Base-by-base conservation (phyloP, 2,329 filamentous ascomycete species). In the Fusarium sp. region DNA sequence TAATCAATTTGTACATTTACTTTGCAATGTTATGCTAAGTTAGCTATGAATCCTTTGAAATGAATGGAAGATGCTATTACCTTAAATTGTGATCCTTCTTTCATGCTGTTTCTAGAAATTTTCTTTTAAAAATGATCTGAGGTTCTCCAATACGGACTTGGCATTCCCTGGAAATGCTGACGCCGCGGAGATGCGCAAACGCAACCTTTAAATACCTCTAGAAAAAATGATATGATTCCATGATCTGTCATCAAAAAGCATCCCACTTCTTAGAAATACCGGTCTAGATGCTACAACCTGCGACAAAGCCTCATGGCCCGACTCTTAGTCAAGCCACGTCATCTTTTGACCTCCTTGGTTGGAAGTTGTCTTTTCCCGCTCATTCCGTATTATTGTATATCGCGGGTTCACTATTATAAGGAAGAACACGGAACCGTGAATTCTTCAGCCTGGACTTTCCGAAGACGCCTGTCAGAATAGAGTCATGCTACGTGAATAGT, bases 101-200 rank as follows among this genome's bases (percentile, higher is more conserved):
- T 26, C 12, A 18, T 21, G 6, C n/a, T 28, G 6, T 3, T 23
- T 23, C 7, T 20, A 4, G 1, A 31, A 15, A 24, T 23, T 6
- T 6, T 4, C 15, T 10, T 2, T 8, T 23, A 16, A 23, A 15
- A 18, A 55, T 55, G 47, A 31, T 28, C 33, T n/a, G 24, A 8
- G n/a, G 6, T 42, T 35, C 16, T n/a, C 20, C 11, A 16, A 52
- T 28, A 23, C 6, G 12, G 29, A 26, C 21, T 31, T 54, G 60
- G 16, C 23, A 26, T 28, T 48, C 44, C 56, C 43, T 33, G 49
- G 49, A 66, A 39, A 66, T 52, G 37, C 24, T 46, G 39, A 66
- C 28, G 23, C 63, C 63, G 63, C 62, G 62, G 61, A 66, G 63
- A 66, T 62, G 43, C 49, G 13, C 12, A 24, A 66, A 54, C 50